phyloP scores from a whole-genome alignment of 495 filamentous ascomycete genomes.

The Evernia prunastri region DNA sequence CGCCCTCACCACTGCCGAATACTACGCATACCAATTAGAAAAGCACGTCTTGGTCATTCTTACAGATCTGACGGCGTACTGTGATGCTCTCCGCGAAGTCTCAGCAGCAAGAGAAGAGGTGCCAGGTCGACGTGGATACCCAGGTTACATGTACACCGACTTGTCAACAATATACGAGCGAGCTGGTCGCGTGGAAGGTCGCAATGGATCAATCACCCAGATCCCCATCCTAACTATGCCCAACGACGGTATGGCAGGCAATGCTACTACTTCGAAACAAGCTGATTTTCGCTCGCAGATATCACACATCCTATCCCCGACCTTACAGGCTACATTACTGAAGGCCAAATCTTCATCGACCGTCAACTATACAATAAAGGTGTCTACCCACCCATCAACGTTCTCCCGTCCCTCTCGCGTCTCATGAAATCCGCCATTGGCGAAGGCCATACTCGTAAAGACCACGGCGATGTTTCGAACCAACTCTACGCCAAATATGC shows the following conservation, averaged over 20 bases:
- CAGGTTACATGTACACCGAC: conserved; percentile 99
- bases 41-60: conserved; percentile 99
- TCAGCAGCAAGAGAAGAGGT: conserved; percentile 99
- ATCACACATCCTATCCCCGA: conserved; percentile 99
- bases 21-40: conserved; percentile 99
- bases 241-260: conserved; percentile 68
- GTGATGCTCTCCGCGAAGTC: conserved; percentile 96
- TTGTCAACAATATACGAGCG: conserved; percentile 99
- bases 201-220: conserved; percentile 97
- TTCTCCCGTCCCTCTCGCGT: conserved; percentile 94
- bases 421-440: conserved; percentile 99
- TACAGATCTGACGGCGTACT: conserved; percentile 96
- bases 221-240: conserved; percentile 99
- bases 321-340: conserved; percentile 97
- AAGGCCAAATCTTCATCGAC: conserved; percentile 97
- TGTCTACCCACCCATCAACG: conserved; percentile 98
- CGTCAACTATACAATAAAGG: conserved; percentile 92
- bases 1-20: conserved; percentile 96
- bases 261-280: conserved; percentile 1
- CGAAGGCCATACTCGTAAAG: conserved; percentile 87
- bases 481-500: conserved; percentile 99
- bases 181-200: conserved; percentile 94
- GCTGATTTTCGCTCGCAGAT: conserved; percentile 46
- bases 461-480: conserved; percentile 97
- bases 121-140: conserved; percentile 97